Evolutionary conservation across 805 yeast species (phyloP).

Genomic region (Schizosaccharomyces cryophilus): DNA sequence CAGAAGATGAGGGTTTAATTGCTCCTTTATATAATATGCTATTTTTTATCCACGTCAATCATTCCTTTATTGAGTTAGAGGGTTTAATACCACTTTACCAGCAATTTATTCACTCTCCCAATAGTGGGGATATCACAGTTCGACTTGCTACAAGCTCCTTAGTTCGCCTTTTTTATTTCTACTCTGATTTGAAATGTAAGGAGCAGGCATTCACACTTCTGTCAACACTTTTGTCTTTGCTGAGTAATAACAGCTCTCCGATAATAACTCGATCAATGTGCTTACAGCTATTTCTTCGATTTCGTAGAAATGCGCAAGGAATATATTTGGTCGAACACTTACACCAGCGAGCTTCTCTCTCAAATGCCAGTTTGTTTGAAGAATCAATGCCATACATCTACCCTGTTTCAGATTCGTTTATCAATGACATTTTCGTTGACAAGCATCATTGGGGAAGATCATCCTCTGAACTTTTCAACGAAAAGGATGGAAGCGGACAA

Average conservation of each 20-base stretch:
- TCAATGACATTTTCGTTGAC: not conserved
- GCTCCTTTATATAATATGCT: not conserved
- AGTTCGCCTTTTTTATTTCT: not conserved
- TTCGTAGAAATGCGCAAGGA: conserved; percentile 11
- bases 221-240: too few species aligned
- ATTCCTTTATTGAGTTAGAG: not conserved
- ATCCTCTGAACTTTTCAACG: not conserved
- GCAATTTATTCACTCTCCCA: not conserved
- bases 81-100: not conserved
- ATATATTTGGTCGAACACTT: conserved; percentile 4
- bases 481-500: not conserved
- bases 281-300: conserved; percentile 2
- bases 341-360: not conserved
- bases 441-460: not conserved
- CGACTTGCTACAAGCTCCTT: not conserved
- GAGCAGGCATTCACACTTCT: conserved; percentile 9
- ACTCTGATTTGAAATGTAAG: not conserved
- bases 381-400: not conserved
- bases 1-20: not conserved
- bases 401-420: not conserved
- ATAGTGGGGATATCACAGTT: not conserved
- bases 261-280: conserved; percentile 3
- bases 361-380: not conserved
- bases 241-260: too few species aligned
- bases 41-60: not conserved